Base-by-base conservation (phyloP, 2,329 filamentous ascomycete species). In the Claviceps sp. region DNA sequence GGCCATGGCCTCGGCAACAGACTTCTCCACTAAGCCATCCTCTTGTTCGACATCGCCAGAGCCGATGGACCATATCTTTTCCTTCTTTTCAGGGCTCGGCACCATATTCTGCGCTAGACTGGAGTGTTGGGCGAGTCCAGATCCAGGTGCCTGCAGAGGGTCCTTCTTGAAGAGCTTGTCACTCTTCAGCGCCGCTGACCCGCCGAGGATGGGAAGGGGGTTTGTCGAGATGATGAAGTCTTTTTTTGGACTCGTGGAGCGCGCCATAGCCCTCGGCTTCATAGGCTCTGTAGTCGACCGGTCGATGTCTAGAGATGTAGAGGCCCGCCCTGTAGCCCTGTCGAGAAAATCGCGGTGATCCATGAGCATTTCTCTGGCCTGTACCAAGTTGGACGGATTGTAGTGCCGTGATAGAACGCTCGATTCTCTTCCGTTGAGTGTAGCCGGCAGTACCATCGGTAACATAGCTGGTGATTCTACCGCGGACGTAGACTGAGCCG, bases 61-160 rank as follows among this genome's bases (percentile, higher is more conserved):
- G 4, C 77, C 78, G 62, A 84, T 82, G 20, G 79, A 83, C 80
- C 79, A 83, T 37, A 77, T 74, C 62, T 82, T 82, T 61, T 81
- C 79, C 18, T 73, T 77, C 62, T 81, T 82, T 61, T 82, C 79
- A 0, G 75, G 67, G 0, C 66, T 73, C 55, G 68, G 65, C 18
- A 70, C 69, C 13, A 70, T 54, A 9, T 71, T 67, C 48, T 73
- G 69, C 4, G 75, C 71, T 24, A 63, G 69, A 62, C 66, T 68
- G 52, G 65, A 62, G 40, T 67, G 64, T 37, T 65, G 62, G n/a
- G 63, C 61, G 57, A 53, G 34, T 59, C 57, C 36, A 60, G 57
- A 44, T 51, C 52, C 54, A 18, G 37, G 49, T n/a, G 36, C 48
- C 22, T 26, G 26, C 6, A n/a, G 16, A 40, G 55, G 50, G 49